phyloP scores from a whole-genome alignment of 2,329 filamentous ascomycete genomes.

The Ceratocystis variospora region DNA sequence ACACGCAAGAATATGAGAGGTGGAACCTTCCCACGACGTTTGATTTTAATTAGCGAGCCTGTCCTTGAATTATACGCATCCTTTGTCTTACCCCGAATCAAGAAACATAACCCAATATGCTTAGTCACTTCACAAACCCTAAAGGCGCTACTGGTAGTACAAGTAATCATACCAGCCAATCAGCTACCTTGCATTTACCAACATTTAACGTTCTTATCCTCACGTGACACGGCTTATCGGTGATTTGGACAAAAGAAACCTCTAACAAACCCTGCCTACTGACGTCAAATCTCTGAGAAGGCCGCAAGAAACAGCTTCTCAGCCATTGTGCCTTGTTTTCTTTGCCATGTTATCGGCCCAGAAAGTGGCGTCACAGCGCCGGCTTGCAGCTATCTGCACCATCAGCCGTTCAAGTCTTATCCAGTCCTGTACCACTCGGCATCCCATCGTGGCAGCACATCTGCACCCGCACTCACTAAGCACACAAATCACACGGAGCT shows the following conservation, averaged over 20 bases:
- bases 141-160: neutral
- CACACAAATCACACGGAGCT: neutral
- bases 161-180: conserved; percentile 1
- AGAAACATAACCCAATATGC: neutral
- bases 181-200: neutral
- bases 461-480: neutral
- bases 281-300: neutral
- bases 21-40: neutral
- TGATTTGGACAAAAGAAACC: conserved; percentile 8
- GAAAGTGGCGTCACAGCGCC: neutral
- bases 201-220: conserved; percentile 12
- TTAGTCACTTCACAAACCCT: neutral
- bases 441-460: neutral
- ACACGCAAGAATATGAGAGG: conserved; percentile 8
- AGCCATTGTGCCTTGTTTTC: neutral
- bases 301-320: neutral
- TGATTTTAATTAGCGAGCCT: conserved; percentile 5
- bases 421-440: neutral
- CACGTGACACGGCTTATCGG: conserved; percentile 13
- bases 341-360: conserved; percentile 11
- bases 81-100: neutral
- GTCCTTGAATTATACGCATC: neutral
- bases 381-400: neutral
- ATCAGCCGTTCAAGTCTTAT: neutral
- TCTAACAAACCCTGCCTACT: neutral